Percentiles rank a stretch among this genome's conserved stretches.
Conservation (phyloP, 768 basidiomycete species). For the Polyporus arcularius region DNA sequence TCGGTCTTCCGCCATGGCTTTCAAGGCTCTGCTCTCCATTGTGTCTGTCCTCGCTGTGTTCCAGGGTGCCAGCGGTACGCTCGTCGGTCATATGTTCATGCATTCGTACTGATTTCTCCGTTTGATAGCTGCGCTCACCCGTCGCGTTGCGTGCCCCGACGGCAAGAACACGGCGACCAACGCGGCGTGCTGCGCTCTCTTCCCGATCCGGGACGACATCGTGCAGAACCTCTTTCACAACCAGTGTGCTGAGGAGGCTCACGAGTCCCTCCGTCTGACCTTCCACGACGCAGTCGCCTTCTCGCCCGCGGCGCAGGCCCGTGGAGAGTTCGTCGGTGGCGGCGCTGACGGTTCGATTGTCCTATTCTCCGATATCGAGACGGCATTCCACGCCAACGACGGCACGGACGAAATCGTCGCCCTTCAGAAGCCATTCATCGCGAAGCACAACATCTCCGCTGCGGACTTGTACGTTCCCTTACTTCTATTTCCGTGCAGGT, state of each 20-base stretch:
- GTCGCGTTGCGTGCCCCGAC: conserved; percentile 29
- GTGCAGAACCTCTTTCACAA: conserved; percentile 30
- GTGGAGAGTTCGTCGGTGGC: conserved; percentile 24
- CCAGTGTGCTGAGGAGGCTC: conserved; percentile 31
- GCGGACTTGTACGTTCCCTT: conserved; percentile 46
- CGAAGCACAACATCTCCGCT: conserved; percentile 37
- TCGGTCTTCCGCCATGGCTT: conserved; percentile 14
- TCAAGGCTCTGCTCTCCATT: conserved; percentile 17
- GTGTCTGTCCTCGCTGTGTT: conserved; percentile 10
- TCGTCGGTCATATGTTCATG: not conserved
- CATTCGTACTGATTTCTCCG: not conserved
- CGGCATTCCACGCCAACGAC: conserved; percentile 43
- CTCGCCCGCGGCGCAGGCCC: conserved; percentile 23
- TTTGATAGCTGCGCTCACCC: conserved; percentile 19
- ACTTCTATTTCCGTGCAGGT: not conserved
- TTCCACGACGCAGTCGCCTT: conserved; percentile 30
- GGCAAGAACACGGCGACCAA: conserved; percentile 30
- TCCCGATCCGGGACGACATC: conserved; percentile 33
- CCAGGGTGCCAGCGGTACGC: conserved; percentile 11
- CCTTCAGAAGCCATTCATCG: conserved; percentile 36
- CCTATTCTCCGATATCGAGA: conserved; percentile 43
- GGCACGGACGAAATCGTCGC: conserved; percentile 45
- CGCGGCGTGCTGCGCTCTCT: conserved; percentile 33
- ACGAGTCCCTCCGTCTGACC: conserved; percentile 28
- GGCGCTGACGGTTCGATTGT: conserved; percentile 51